phyloP scores from a whole-genome alignment of 2,329 filamentous ascomycete species.

The Botrytis paeoniae region DNA sequence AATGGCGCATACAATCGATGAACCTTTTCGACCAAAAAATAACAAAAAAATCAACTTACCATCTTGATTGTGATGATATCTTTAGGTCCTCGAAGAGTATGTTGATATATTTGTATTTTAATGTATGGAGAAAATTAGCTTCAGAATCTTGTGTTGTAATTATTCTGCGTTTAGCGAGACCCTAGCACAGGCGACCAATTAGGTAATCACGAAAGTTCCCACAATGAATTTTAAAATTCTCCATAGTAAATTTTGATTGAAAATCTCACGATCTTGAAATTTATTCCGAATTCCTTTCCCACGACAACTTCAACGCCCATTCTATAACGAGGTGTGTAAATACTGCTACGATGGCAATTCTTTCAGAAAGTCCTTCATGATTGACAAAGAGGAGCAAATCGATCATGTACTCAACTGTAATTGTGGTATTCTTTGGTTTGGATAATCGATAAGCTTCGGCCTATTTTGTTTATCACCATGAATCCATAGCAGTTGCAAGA shows the following conservation, averaged over 20 bases:
- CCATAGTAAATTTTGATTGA: not conserved
- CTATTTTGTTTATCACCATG: not conserved
- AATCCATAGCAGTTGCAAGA: slow-evolving; percentile 35
- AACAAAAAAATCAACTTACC: slow-evolving; percentile 18
- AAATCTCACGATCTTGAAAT: slow-evolving; percentile 3
- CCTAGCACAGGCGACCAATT: slow-evolving; percentile 6
- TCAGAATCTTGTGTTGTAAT: slow-evolving; percentile 20
- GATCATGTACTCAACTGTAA: slow-evolving; percentile 37
- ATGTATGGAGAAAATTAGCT: slow-evolving; percentile 20
- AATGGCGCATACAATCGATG: slow-evolving; percentile 4
- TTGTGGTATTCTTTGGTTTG: slow-evolving; percentile 1
- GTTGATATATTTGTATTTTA: slow-evolving; percentile 23
- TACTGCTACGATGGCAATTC: slow-evolving; percentile 11
- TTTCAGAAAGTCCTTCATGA: slow-evolving; percentile 37
- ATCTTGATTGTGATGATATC: slow-evolving; percentile 30
- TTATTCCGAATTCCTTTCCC: not conserved
- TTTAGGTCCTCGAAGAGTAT: slow-evolving; percentile 37
- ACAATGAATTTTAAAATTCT: slow-evolving; percentile 18
- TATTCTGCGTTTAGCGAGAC: slow-evolving; percentile 16
- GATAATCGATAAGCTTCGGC: not conserved
- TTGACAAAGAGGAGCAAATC: slow-evolving; percentile 53
- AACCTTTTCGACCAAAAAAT: not conserved
- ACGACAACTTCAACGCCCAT: slow-evolving; percentile 17
- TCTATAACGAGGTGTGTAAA: slow-evolving; percentile 37
- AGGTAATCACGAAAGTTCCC: slow-evolving; percentile 20